Evolutionary conservation across 2,329 filamentous ascomycete genomes (phyloP).

Genomic region (Rhynchosporium graminicola): DNA sequence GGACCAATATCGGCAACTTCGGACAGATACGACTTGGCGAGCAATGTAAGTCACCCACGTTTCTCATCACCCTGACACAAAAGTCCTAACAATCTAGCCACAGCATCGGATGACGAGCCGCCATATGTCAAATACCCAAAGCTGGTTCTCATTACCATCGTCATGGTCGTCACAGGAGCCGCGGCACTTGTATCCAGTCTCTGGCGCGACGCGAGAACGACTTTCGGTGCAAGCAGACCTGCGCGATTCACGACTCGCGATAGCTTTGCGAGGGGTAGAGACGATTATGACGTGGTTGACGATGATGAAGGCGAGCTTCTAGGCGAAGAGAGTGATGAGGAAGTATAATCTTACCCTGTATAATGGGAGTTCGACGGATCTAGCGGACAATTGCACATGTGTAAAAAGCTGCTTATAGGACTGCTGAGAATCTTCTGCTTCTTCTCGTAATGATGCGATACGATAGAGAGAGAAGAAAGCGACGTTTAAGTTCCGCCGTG

Average conservation of each 20-base stretch:
- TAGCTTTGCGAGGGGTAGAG: slow-evolving; percentile 81
- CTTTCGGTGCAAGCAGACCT: slow-evolving; percentile 50
- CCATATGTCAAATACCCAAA: slow-evolving; percentile 83
- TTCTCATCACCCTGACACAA: neutral
- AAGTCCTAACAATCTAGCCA: slow-evolving; percentile 31
- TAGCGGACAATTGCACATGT: neutral
- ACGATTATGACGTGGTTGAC: slow-evolving; percentile 87
- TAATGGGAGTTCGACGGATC: neutral
- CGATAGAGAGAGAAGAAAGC: neutral
- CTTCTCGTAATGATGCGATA: slow-evolving; percentile 3
- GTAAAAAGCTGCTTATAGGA: neutral
- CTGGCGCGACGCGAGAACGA: slow-evolving; percentile 64
- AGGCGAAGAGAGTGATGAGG: slow-evolving; percentile 91
- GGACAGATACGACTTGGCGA: slow-evolving; percentile 91
- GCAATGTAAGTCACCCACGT: slow-evolving; percentile 41
- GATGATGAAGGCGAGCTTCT: slow-evolving; percentile 93
- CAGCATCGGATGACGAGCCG: slow-evolving; percentile 66
- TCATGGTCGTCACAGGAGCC: slow-evolving; percentile 52
- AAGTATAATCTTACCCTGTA: slow-evolving; percentile 52
- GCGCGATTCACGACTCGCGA: slow-evolving; percentile 79
- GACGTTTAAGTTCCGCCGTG: neutral
- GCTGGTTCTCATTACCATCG: slow-evolving; percentile 65
- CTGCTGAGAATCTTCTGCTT: neutral
- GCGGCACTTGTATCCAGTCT: slow-evolving; percentile 56
- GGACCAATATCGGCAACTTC: slow-evolving; percentile 83